Base-by-base conservation (phyloP, 1,284 basidiomycete species). In the Papiliotrema terrestris region DNA sequence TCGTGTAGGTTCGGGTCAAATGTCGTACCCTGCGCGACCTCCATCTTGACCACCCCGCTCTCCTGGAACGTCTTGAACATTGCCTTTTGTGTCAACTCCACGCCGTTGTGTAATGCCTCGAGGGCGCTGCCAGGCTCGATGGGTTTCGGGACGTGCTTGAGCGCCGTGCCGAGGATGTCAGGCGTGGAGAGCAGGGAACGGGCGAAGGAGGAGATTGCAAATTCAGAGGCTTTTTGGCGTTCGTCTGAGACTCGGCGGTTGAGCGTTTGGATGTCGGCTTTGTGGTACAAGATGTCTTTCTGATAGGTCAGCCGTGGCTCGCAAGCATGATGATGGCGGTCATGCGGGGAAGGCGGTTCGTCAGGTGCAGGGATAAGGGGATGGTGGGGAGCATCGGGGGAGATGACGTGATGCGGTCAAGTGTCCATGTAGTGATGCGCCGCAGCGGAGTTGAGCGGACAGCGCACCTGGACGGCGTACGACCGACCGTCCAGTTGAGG, bases 1-100 rank as follows among this genome's bases (percentile, higher is more conserved):
- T 98, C 95, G 73, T 98, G 95, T 46, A 81, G 78, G 76, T 95
- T 96, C 32, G 95, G 95, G 78, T 98, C 92, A 69, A 98, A 98
- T 67, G 81, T 82, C 73, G 96, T 89, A 52, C 94, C 95, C 0
- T 84, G 87, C 5, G 53, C 50, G 20, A 67, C 54, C 19, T 64
- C 68, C 68, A 93, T 95, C 2, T 87, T 85, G 60, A 87, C 89
- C 71, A 98, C 86, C 59, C 94, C 89, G 78, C 94, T 91, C 75
- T 90, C 87, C 78, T 86, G 88, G 43, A 98, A 83, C 14, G 91
- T 95, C 75, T 93, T 88, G 26, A 93, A 82, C 47, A 98, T 83
- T 58, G 88, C 84, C 61, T 91, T 88, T 69, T 92, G 88, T 8
- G 95, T 98, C 77, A 98, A 85, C 66, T 90, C 87, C 39, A 98